Conservation (phyloP, 2,329 filamentous ascomycete genomes). For the Escovopsis sp. region DNA sequence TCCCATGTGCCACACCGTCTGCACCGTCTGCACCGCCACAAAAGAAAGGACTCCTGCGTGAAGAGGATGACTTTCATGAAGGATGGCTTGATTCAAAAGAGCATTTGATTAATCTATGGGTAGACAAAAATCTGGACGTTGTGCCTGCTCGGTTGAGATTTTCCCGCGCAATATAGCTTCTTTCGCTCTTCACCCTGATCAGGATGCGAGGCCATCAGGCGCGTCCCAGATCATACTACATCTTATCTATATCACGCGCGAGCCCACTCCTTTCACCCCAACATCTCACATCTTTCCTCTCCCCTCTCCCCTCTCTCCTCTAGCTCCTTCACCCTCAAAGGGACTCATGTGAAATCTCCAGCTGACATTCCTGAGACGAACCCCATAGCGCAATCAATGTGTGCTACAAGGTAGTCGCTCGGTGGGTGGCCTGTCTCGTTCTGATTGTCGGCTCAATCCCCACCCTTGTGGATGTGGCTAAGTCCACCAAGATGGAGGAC, state of each 20-base stretch:
- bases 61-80: no score
- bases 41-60: no score
- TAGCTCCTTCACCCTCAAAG: background rate
- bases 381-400: no score
- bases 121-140: no score
- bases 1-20: no score
- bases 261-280: background rate
- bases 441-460: background rate
- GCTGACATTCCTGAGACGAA: no score
- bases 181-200: background rate
- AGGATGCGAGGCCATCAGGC: background rate
- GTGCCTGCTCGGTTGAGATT: background rate
- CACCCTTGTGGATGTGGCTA: background rate
- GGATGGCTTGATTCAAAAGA: no score
- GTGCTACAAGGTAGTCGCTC: background rate
- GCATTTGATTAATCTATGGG: no score
- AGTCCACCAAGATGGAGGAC: conserved; percentile 9
- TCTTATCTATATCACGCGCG: background rate
- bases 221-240: background rate
- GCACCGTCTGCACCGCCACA: no score
- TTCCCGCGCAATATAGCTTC: background rate
- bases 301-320: background rate
- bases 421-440: background rate
- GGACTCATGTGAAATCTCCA: no score
- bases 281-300: no score